Evolutionary conservation across 2,329 filamentous ascomycete genomes (phyloP), one percentile per base, ranked within the genome.

Genomic region (Dichotomopilus funicola): DNA sequence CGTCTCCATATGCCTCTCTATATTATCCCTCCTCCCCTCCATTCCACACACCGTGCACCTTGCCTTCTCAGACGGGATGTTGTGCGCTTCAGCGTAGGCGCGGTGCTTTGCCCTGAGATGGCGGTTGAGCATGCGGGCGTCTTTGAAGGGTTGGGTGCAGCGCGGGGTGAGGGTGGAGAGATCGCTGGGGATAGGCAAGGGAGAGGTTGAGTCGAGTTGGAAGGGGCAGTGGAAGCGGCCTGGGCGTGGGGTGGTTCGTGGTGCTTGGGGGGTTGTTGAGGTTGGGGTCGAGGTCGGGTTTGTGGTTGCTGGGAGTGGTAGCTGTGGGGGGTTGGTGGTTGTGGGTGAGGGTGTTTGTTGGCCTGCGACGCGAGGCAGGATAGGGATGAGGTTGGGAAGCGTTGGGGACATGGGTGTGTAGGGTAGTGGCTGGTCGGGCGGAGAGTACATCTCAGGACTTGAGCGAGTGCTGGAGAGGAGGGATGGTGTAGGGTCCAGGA

Each of bases 31-130:
- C 34, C 63, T 49, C 8, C 57, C 62, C 49, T 45, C 43, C 41
- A 59, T 61, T 6, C 49, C 51, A 33, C 63, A 65, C 3, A 51
- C 51, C 1, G 44, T 44, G 33, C 60, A 62, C 31, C 36, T 40
- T 33, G 53, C 57, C 37, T 49, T 33, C 41, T 62, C 58, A 36
- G 51, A 51, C 1, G 57, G 60, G 12, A 58, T 55, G 27, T 47
- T 37, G 35, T 48, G 34, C 3, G 27, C 43, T n/a, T 36, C 41
- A 2, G 63, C 63, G 11, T 59, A 59, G 8, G 5, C 45, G n/a
- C 57, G 51, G 5, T 47, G 55, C 43, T 65, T 62, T 37, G 59
- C 49, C 59, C 62, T 62, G 2, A 64, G 37, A 54, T 65, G 63
- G 9, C 62, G 61, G 36, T 59, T 41, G 34, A 62, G 59, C 3